Evolutionary conservation across 352 stramenopile genomes (phyloP), one percentile per base, ranked within the genome.

Genomic region (Globisporangium spiculum): DNA sequence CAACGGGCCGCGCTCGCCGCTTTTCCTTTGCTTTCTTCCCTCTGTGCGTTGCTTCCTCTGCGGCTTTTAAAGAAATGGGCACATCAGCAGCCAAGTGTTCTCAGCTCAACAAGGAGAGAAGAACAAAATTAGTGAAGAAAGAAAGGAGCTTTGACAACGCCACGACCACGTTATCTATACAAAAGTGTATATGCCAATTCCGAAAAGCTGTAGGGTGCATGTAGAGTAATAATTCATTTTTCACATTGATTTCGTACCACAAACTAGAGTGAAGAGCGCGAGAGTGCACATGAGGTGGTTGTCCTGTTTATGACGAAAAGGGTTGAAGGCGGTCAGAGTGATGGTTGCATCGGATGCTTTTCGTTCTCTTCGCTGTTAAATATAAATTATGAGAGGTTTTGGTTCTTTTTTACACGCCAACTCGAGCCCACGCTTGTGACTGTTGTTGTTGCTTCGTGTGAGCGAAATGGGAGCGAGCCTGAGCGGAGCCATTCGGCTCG

Each of bases 241-340:
- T 12, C 14, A 36, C 5, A 20, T 8, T 7, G 4, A 2, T 27
- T n/a, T 57, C 20, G 41, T 50, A 50, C 20, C 4, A 5, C 41
- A 50, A 50, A 5, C 6, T 3, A 20, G 1, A 50, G 5, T 50
- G 7, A 4, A 50, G 16, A 16, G 52, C 4, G 7, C 12, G n/a
- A 34, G 22, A 57, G 10, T 14, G 12, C 16, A 50, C 41, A 20
- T n/a, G 26, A 58, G 53, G 22, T 58, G 53, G 53, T n/a, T 36
- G 22, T 36, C 48, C n/a, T 57, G 46, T 67, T 57, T 66, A 56
- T 65, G 59, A 61, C 44, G 62, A 54, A 63, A 63, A 54, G 53
- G 63, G 63, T 68, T 68, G 63, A 69, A 69, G 63, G 22, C 46
- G 38, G n/a, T 9, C 10, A 62, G 63, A 69, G 63, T 69, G 63